A percentile compares a stretch with the other conserved stretches of the same genome.
These are phyloP conservation scores for Rhizophora apiculata DNA, from an alignment of 345 rosid genomes.

Conservation along the genomic window DNA sequence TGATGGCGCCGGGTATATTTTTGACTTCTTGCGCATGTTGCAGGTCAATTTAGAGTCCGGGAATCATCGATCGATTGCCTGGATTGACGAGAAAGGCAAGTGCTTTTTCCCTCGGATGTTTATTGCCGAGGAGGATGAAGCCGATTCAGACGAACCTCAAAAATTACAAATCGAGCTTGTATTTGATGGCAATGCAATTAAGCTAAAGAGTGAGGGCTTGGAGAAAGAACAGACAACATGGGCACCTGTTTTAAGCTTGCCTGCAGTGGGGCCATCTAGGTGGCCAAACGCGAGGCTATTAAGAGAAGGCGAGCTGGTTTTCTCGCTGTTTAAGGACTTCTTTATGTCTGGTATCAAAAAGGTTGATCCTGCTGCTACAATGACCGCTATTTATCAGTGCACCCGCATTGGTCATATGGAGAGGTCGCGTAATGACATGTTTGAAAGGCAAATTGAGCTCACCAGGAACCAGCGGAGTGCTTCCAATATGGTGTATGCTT, in stretches of 20 bases:
- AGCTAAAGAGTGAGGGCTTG: conserved; percentile 27
- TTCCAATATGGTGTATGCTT: conserved; percentile 34
- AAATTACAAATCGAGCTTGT: conserved; percentile 23
- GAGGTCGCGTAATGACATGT: conserved; percentile 35
- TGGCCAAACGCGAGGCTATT: conserved; percentile 34
- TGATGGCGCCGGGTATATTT: conserved; percentile 32
- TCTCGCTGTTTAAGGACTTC: conserved; percentile 19
- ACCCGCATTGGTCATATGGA: conserved; percentile 14
- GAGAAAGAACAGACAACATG: conserved; percentile 22
- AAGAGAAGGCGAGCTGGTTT: conserved; percentile 19
- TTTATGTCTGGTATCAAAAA: conserved; percentile 31
- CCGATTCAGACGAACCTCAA: not conserved
- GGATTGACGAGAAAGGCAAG: conserved; percentile 43
- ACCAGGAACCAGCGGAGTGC: conserved; percentile 26
- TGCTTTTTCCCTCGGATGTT: conserved; percentile 39
- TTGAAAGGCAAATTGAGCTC: conserved; percentile 30
- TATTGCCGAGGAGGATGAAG: conserved; percentile 16
- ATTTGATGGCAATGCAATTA: conserved; percentile 9
- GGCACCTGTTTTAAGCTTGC: conserved; percentile 13
- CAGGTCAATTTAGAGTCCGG: conserved; percentile 38
- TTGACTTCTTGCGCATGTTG: conserved; percentile 46
- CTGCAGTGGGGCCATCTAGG: not conserved
- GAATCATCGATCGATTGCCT: conserved; percentile 38
- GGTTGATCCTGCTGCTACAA: conserved; percentile 13
- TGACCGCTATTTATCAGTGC: conserved; percentile 40